A percentile compares a stretch with the other conserved stretches of the same genome.
phyloP scores from a whole-genome alignment of 805 yeast genomes.

The Monosporozyma servazzii region DNA sequence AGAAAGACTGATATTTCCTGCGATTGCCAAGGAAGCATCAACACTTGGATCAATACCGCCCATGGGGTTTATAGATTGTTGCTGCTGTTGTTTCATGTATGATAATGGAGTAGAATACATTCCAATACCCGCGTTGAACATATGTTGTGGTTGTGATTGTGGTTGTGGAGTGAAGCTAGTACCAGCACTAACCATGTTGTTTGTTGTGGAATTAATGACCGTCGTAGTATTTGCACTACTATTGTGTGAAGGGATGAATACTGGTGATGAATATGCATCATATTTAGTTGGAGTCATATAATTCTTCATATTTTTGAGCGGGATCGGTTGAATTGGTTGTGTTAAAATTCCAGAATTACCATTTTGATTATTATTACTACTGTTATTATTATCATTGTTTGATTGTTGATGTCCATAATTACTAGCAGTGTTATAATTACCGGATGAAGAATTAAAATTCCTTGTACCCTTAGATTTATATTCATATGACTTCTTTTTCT shows the following conservation, averaged over 20 bases:
- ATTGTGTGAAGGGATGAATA: conserved; percentile 16
- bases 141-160: neutral
- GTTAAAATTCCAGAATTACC: neutral
- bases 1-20: neutral
- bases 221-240: neutral
- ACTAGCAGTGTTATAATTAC: neutral
- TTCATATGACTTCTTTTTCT: neutral
- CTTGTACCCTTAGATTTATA: neutral
- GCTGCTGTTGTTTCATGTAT: neutral
- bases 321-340: conserved; percentile 5
- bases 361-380: neutral
- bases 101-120: neutral
- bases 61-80: neutral
- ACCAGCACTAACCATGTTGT: neutral
- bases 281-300: conserved; percentile 10
- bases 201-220: neutral
- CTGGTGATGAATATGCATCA: conserved; percentile 19
- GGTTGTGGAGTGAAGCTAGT: neutral
- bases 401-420: neutral
- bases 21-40: neutral
- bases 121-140: neutral
- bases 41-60: neutral
- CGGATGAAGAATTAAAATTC: neutral
- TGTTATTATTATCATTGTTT: neutral
- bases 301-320: conserved; percentile 3